Evolutionary conservation across 2,329 filamentous ascomycete genomes (phyloP).

Genomic region (Aspergillus sergii): DNA sequence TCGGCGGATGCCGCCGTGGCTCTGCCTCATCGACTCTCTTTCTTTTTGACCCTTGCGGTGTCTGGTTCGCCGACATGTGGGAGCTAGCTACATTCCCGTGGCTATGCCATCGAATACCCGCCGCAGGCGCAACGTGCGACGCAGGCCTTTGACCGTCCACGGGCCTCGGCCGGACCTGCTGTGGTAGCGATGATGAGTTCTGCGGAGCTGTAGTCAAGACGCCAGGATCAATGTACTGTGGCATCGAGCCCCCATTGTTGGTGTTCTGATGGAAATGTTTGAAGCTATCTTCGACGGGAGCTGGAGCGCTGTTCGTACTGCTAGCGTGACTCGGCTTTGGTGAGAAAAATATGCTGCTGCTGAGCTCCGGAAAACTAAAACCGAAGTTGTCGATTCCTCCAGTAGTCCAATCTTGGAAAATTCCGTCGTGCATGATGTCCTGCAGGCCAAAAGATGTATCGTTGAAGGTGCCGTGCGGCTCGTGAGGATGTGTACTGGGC

Average conservation of each 20-base stretch:
- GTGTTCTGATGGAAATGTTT: not conserved
- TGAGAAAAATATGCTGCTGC: not conserved
- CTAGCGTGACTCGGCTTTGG: not conserved
- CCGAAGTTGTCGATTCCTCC: not conserved
- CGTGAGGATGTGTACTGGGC: not conserved
- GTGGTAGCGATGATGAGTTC: not conserved
- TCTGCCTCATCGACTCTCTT: not conserved
- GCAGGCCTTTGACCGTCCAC: not conserved
- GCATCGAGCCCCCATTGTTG: not conserved
- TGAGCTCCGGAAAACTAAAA: not conserved
- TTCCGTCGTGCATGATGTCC: not conserved
- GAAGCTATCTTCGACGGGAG: not conserved
- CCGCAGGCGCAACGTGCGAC: not conserved
- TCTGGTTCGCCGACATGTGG: not conserved
- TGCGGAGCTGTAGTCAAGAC: not conserved
- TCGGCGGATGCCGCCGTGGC: not conserved
- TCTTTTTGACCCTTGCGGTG: not conserved
- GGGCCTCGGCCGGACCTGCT: not conserved
- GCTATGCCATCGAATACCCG: not conserved
- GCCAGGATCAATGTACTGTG: not conserved
- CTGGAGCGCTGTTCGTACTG: not conserved
- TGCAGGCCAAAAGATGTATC: not conserved
- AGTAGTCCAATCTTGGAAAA: not conserved
- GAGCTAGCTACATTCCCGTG: not conserved
- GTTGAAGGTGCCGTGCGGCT: not conserved